Conservation (phyloP, 1,284 basidiomycete species). For the Ganoderma sinense region DNA sequence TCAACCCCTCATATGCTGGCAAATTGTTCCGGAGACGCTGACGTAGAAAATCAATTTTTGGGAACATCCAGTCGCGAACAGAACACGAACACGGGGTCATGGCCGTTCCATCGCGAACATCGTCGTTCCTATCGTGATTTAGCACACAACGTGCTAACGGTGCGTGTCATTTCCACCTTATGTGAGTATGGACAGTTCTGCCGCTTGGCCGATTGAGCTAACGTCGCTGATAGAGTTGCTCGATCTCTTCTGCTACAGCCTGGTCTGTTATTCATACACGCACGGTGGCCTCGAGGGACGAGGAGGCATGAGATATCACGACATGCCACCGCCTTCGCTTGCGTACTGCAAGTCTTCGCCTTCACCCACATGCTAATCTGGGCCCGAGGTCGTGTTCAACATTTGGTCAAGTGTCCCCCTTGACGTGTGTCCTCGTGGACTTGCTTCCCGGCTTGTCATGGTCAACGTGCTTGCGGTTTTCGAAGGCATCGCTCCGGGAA, state of each 20-base stretch:
- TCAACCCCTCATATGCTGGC: background rate
- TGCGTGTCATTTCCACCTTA: background rate
- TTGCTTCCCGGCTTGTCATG: background rate
- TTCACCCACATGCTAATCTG: background rate
- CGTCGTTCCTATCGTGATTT: background rate
- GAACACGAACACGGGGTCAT: background rate
- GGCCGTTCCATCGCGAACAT: background rate
- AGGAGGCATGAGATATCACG: background rate
- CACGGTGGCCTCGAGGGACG: background rate
- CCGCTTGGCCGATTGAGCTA: background rate
- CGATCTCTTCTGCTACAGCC: background rate
- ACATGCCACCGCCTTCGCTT: background rate
- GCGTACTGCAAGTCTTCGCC: background rate
- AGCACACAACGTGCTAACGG: background rate
- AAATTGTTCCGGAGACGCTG: background rate
- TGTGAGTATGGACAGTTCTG: background rate
- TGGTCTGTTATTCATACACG: background rate
- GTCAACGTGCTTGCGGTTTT: background rate
- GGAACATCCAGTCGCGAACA: background rate
- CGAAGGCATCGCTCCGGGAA: background rate
- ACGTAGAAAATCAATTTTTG: background rate
- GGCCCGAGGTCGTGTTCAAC: background rate
- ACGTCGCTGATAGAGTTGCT: background rate
- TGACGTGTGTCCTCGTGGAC: background rate
- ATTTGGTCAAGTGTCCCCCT: background rate